Base-by-base conservation (phyloP, 1,139 yeast species). In the Wickerhamiella infanticola region DNA sequence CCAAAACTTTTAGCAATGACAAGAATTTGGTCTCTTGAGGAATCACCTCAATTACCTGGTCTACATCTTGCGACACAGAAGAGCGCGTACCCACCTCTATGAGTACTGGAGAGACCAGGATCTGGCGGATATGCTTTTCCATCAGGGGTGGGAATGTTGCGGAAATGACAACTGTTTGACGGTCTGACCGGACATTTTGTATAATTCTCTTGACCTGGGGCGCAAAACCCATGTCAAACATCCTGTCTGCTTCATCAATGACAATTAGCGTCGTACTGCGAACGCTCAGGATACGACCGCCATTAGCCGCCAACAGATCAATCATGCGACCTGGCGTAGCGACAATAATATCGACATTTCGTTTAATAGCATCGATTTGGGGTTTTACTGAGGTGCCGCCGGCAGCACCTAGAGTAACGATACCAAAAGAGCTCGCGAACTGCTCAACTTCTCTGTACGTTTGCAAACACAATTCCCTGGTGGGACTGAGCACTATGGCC, bases 201-300 rank as follows among this genome's bases (percentile, higher is more conserved):
- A 86, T 70, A 29, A 93, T 81, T 57, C 85, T 84, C 56, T 75
- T 78, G 3, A 93, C 88, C 59, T 93, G 99, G 0, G 98, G 98
- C 58, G 86, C 98, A 64, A 93, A 93, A 1, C 99, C 99, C 75
- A 90, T 70, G 63, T 90, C 99, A 65, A 88, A 88, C 83, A 90
- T 79, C 54, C 99, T 67, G 63, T 93, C 99, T 1, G 98, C 97
- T 60, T 93, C 99, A 61, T 93, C 99, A 48, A 93, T 66, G 0
- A 88, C 95, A 23, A 85, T 71, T 60, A 80, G 86, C 0, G 95
- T 80, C 3, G 83, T 77, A 40, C 93, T 66, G 40, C 67, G 66
- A 23, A 90, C 67, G 49, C 77, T 79, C 2, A 90, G 68, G 0
- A 88, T 76, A 44, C 88, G 69, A 0, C 97, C 96, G 40, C 76